Evolutionary conservation across 148 eudicot species (phyloP).

Genomic region (Heliosperma pusillum): DNA sequence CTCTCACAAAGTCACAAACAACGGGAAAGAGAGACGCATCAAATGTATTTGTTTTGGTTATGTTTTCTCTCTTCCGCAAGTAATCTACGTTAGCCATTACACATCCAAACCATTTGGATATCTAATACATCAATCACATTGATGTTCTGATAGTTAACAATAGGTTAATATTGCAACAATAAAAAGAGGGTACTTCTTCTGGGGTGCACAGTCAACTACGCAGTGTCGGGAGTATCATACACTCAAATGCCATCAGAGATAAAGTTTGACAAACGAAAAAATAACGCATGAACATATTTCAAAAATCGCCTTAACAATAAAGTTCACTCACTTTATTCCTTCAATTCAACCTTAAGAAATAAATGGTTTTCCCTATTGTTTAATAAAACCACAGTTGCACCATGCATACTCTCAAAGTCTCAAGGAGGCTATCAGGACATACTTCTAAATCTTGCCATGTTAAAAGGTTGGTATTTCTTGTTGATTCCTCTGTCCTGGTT

Average conservation of each 20-base stretch:
- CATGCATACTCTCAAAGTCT: background rate
- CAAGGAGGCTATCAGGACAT: background rate
- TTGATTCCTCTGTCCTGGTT: background rate
- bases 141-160: background rate
- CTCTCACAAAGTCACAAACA: too few relatives aligned
- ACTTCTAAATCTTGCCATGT: background rate
- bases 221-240: too few relatives aligned
- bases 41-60: too few relatives aligned
- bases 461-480: background rate
- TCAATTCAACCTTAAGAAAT: too few relatives aligned
- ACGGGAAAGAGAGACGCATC: background rate
- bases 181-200: background rate
- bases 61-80: too few relatives aligned
- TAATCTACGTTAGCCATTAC: background rate
- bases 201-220: background rate
- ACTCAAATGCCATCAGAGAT: too few relatives aligned
- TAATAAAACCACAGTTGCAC: background rate
- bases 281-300: too few relatives aligned
- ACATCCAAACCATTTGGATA: background rate
- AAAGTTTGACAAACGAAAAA: too few relatives aligned
- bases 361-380: too few relatives aligned
- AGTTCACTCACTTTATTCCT: too few relatives aligned
- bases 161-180: background rate
- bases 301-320: too few relatives aligned
- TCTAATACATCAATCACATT: background rate